A percentile compares a stretch with the other conserved stretches of the same genome.
Conservation (phyloP, 108 stramenopile genomes). For the Nitzschia palea region DNA sequence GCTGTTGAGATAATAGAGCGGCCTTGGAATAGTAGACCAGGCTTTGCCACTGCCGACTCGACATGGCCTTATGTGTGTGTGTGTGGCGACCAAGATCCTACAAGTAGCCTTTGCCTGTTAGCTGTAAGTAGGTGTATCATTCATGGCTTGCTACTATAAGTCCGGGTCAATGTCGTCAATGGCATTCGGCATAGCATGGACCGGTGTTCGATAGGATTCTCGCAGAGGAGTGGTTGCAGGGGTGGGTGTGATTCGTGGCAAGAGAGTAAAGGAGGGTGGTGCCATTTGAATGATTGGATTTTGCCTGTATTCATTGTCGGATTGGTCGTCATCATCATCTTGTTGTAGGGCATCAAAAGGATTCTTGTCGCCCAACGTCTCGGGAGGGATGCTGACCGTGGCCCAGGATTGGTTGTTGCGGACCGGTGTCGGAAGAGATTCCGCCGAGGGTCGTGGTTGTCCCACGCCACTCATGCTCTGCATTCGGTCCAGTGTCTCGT, state of each 20-base stretch:
- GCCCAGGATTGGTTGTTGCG: conserved; percentile 24
- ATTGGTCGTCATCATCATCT: conserved; percentile 12
- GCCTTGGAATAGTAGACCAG: too few relatives aligned
- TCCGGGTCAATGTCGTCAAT: conserved; percentile 14
- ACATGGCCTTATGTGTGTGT: too few relatives aligned
- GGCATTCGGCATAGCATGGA: background rate
- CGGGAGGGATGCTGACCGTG: background rate
- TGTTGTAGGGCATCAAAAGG: conserved; percentile 21
- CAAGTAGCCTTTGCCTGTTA: too few relatives aligned
- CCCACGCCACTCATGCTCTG: conserved; percentile 20
- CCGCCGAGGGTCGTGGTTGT: background rate
- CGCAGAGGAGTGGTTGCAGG: conserved; percentile 15
- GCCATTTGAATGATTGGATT: conserved; percentile 5
- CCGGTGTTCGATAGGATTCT: background rate
- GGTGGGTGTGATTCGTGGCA: conserved; percentile 19
- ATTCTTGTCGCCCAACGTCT: background rate
- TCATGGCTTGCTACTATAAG: background rate
- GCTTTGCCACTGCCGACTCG: too few relatives aligned
- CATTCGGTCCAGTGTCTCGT: conserved; percentile 16
- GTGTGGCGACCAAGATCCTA: too few relatives aligned
- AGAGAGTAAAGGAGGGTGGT: conserved; percentile 15
- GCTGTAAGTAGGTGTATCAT: background rate
- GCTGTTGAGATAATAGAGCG: too few relatives aligned
- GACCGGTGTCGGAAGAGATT: background rate
- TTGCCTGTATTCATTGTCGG: conserved; percentile 4